Percentiles rank a stretch among this genome's conserved stretches.
phyloP scores from a whole-genome alignment of 257 asterid genomes.

The Cordia subcordata region DNA sequence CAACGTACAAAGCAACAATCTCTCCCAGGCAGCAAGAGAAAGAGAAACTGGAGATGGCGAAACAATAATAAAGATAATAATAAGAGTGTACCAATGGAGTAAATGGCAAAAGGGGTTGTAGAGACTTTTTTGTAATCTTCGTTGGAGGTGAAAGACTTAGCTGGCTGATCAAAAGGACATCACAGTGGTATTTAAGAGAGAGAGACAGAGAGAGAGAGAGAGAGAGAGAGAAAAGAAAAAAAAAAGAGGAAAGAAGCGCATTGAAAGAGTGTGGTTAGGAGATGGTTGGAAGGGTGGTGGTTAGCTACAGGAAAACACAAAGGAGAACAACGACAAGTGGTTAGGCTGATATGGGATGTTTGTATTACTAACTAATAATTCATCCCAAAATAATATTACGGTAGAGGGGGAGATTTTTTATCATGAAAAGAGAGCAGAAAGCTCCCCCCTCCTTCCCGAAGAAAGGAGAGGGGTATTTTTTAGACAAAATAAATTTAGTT shows the following conservation, averaged over 20 bases:
- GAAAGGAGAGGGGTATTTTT: too few relatives aligned
- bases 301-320: conserved; percentile 12
- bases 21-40: too few relatives aligned
- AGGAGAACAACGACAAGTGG: not conserved
- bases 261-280: conserved; percentile 35
- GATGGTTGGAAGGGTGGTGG: conserved; percentile 53
- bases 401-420: not conserved
- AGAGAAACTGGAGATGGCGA: too few relatives aligned
- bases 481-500: too few relatives aligned
- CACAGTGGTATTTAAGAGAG: not conserved
- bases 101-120: not conserved
- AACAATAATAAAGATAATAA: too few relatives aligned
- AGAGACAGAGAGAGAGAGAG: conserved; percentile 15
- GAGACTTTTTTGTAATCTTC: not conserved
- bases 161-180: not conserved
- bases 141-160: not conserved
- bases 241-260: conserved; percentile 11
- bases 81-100: not conserved
- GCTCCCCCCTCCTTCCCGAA: too few relatives aligned
- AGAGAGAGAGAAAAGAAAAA: conserved; percentile 4
- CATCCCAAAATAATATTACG: not conserved
- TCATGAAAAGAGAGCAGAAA: not conserved
- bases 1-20: too few relatives aligned
- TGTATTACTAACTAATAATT: not conserved
- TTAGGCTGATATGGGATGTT: not conserved